Evolutionary conservation across 768 basidiomycete species (phyloP), one percentile per base, ranked within the genome.

Genomic region (Leccinum longicurvipes): DNA sequence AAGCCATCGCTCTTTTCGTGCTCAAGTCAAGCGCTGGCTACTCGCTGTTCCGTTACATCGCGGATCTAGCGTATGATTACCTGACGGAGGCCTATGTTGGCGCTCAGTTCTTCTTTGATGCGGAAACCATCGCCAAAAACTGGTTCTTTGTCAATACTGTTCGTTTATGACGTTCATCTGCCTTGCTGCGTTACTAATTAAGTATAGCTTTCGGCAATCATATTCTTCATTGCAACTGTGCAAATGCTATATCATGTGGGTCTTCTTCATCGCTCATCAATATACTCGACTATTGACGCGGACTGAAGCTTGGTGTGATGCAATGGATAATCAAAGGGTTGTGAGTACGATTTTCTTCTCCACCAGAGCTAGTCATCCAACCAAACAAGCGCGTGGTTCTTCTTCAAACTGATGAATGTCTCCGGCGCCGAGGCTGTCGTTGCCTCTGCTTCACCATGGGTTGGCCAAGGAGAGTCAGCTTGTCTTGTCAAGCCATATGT

Each of bases 391-490:
- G 93, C 93, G 3, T 93, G 90, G 91, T 81, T 95, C 75, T 95
- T 96, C 81, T 93, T 91, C 77, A 93, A 92, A 72, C 73, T 90
- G 51, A 81, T 96, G 84, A 86, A 89, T 60, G 82, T 96, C 31
- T 94, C 93, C n/a, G 93, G 94, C 56, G 93, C 92, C 4, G 93
- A 96, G 68, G 93, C 93, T 32, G 88, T 96, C 55, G 91, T 96
- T 42, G 93, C 93, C 27, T 85, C 93, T 48, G 86, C 92, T 15
- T 93, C 92, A 0, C 93, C 93, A n/a, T 96, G 89, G 82, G 84
- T 96, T 60, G 93, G 93, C 21, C 89, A 91, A 73, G 93, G 89
- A 67, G 93, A 94, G 71, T 88, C 86, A 23, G 91, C 91, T 46
- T 92, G 91, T 72, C 76, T 94, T 60, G 90, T 93, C 60, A 80